Evolutionary conservation across 169 alveolate species (phyloP).

Genomic region (Plasmodium knowlesi): DNA sequence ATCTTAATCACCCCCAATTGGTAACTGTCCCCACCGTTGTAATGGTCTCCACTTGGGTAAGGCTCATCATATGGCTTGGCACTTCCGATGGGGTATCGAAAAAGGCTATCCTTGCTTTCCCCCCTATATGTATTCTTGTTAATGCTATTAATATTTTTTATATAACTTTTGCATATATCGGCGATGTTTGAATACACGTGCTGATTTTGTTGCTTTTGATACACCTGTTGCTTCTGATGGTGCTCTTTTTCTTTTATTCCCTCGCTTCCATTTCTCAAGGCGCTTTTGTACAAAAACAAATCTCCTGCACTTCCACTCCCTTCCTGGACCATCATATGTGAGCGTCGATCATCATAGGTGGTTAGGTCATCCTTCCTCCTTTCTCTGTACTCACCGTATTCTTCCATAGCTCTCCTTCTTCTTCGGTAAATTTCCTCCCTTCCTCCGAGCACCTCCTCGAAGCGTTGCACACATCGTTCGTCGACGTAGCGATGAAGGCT

Average conservation of each 20-base stretch:
- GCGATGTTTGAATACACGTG: conserved; percentile 21
- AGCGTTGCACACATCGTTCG: neutral
- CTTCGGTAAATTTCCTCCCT: neutral
- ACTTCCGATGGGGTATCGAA: neutral
- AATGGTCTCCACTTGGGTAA: neutral
- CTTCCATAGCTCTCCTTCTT: neutral
- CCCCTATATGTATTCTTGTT: neutral
- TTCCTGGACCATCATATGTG: neutral
- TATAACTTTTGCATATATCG: conserved; percentile 55
- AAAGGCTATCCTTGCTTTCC: neutral
- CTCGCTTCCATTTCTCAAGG: neutral
- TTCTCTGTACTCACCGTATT: neutral
- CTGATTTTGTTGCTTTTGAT: neutral
- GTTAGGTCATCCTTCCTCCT: neutral
- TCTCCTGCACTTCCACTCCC: neutral
- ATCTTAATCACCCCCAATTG: neutral
- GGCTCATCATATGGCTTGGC: neutral
- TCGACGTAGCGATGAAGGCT: neutral
- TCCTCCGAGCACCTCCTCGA: neutral
- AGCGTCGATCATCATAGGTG: neutral
- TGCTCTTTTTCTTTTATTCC: neutral
- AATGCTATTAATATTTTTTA: conserved; percentile 25
- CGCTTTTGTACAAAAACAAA: neutral
- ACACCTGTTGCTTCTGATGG: neutral
- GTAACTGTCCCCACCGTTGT: neutral